Percentiles rank a stretch among this genome's conserved stretches.
These are phyloP conservation scores for Penicillium cosmopolitanum DNA, from an alignment of 495 filamentous ascomycete species.

Conservation along the genomic window DNA sequence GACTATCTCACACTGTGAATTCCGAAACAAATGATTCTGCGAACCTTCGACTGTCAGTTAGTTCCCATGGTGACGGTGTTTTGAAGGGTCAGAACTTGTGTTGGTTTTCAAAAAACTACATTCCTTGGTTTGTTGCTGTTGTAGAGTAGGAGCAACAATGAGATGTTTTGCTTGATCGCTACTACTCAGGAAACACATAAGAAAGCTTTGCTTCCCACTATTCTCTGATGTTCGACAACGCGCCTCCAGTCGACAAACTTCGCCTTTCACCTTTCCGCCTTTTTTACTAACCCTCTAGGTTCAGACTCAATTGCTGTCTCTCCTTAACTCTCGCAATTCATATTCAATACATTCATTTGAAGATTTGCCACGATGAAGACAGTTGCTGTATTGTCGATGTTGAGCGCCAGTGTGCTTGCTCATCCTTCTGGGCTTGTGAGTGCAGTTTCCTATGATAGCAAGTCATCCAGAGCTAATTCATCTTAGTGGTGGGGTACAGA, in stretches of 20 bases:
- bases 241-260: slow-evolving; percentile 17
- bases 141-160: not conserved
- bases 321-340: slow-evolving; percentile 23
- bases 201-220: not conserved
- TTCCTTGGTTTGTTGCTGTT: not conserved
- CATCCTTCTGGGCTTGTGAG: slow-evolving; percentile 39
- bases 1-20: no score
- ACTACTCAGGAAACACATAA: not conserved
- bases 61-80: no score
- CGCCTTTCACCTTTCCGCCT: slow-evolving; percentile 13
- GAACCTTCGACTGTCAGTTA: no score
- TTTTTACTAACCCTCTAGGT: slow-evolving; percentile 2
- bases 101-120: no score
- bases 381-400: slow-evolving; percentile 28
- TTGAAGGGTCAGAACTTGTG: no score
- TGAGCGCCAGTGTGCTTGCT: slow-evolving; percentile 30
- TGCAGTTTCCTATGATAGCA: not conserved
- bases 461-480: slow-evolving; percentile 11
- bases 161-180: not conserved
- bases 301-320: slow-evolving; percentile 21
- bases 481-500: slow-evolving; percentile 60
- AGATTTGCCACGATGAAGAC: slow-evolving; percentile 20
- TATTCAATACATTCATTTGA: not conserved
- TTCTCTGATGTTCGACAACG: not conserved
- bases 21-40: no score